Evolutionary conservation across 306 rosid genomes (phyloP).

Genomic region (Pterocarpus santalinus): DNA sequence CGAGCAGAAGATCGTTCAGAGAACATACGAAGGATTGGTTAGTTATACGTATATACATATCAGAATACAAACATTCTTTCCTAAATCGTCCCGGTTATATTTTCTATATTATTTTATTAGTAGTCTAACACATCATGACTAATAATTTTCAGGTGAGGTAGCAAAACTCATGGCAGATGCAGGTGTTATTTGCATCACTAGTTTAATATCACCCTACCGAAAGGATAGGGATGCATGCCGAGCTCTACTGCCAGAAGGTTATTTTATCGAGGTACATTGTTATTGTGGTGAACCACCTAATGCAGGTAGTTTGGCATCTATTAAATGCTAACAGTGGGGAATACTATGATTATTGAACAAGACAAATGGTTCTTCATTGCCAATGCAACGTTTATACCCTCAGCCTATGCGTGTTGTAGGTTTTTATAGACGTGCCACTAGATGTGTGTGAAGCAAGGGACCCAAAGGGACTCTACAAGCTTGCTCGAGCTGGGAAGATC

Average conservation of each 20-base stretch:
- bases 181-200: constrained; percentile 84
- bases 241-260: constrained; percentile 73
- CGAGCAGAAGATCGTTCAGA: constrained; percentile 89
- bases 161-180: constrained; percentile 97
- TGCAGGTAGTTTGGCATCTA: constrained; percentile 32
- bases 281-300: constrained; percentile 5
- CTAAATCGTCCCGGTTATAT: background rate
- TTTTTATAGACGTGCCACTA: constrained; percentile 86
- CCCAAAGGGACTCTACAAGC: constrained; percentile 96
- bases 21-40: constrained; percentile 91
- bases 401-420: constrained; percentile 57
- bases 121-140: constrained; percentile 37
- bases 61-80: background rate
- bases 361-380: constrained; percentile 37
- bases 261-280: constrained; percentile 82
- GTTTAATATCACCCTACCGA: constrained; percentile 89
- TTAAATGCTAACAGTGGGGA: constrained; percentile 18
- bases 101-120: constrained; percentile 18
- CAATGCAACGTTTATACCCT: constrained; percentile 16
- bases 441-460: constrained; percentile 87
- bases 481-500: constrained; percentile 92
- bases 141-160: constrained; percentile 76
- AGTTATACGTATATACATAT: constrained; percentile 37
- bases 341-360: constrained; percentile 24
- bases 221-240: constrained; percentile 92